These are phyloP conservation scores for Ascochyta viciae-villosae DNA, from an alignment of 2,329 filamentous ascomycete genomes.

Conservation along the genomic window DNA sequence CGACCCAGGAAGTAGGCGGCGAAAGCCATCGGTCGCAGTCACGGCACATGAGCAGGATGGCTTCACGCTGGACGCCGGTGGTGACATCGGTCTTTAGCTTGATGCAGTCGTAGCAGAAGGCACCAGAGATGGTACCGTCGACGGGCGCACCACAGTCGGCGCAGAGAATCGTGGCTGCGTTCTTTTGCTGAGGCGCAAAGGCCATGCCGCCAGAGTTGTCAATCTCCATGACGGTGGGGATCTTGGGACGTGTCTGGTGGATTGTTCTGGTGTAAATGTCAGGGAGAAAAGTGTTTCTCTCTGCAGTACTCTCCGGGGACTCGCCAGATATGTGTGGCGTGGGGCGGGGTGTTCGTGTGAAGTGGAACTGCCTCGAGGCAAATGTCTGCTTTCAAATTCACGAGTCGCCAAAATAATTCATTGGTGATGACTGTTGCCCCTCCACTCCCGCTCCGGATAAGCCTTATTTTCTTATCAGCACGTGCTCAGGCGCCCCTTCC, in stretches of 20 bases:
- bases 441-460: slow-evolving; percentile 13
- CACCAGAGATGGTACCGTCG: slow-evolving; percentile 84
- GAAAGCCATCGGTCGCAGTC: slow-evolving; percentile 93
- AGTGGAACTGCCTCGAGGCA: slow-evolving; percentile 19
- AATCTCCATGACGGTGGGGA: slow-evolving; percentile 48
- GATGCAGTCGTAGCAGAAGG: slow-evolving; percentile 94
- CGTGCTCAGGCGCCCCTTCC: slow-evolving; percentile 28
- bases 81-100: slow-evolving; percentile 95
- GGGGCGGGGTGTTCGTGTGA: not conserved
- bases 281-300: not conserved
- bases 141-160: slow-evolving; percentile 97
- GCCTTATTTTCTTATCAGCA: slow-evolving; percentile 33
- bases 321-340: slow-evolving; percentile 4
- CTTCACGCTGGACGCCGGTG: slow-evolving; percentile 87
- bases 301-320: slow-evolving; percentile 2
- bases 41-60: slow-evolving; percentile 85
- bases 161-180: slow-evolving; percentile 80
- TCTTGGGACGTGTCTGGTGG: slow-evolving; percentile 4
- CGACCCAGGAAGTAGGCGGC: slow-evolving; percentile 85
- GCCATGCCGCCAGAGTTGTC: slow-evolving; percentile 44
- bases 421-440: slow-evolving; percentile 18
- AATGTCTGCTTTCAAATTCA: slow-evolving; percentile 41
- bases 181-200: slow-evolving; percentile 50
- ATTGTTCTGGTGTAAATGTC: not conserved
- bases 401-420: slow-evolving; percentile 30